Conservation (phyloP, 345 rosid genomes). For the Syzygium oleosum region DNA sequence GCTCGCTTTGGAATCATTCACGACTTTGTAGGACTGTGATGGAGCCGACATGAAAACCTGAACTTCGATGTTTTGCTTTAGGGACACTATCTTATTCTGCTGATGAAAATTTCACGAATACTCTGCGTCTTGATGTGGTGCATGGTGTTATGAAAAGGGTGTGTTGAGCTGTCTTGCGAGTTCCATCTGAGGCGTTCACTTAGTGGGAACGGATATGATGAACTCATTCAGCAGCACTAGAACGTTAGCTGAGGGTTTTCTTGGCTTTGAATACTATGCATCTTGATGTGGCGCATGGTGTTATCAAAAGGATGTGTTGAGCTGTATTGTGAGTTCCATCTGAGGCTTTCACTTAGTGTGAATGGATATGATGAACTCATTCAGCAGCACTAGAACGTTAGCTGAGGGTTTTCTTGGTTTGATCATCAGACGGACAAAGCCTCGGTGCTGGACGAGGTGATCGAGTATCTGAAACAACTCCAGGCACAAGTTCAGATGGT, state of each 20-base stretch:
- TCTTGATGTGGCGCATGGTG: background rate
- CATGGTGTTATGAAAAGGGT: background rate
- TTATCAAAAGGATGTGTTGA: background rate
- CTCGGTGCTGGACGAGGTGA: slow-evolving; percentile 95
- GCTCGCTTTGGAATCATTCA: background rate
- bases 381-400: background rate
- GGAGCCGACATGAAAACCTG: background rate
- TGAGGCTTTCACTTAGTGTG: background rate
- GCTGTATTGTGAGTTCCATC: background rate
- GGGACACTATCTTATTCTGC: background rate
- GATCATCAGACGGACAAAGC: slow-evolving; percentile 82
- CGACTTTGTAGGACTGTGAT: background rate
- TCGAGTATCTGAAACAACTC: slow-evolving; percentile 81
- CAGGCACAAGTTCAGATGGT: slow-evolving; percentile 87
- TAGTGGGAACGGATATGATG: too few species aligned
- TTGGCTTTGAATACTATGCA: background rate
- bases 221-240: too few species aligned
- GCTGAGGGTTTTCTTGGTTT: background rate
- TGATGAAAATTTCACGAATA: background rate
- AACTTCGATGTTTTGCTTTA: background rate
- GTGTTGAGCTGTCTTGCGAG: background rate
- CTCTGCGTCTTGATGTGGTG: background rate
- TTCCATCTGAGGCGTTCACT: background rate
- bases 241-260: background rate
- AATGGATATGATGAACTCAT: too few species aligned